These are phyloP conservation scores for Lunularia cruciata DNA, from an alignment of 225 moss, liverwort and hornwort species.

Conservation along the genomic window DNA sequence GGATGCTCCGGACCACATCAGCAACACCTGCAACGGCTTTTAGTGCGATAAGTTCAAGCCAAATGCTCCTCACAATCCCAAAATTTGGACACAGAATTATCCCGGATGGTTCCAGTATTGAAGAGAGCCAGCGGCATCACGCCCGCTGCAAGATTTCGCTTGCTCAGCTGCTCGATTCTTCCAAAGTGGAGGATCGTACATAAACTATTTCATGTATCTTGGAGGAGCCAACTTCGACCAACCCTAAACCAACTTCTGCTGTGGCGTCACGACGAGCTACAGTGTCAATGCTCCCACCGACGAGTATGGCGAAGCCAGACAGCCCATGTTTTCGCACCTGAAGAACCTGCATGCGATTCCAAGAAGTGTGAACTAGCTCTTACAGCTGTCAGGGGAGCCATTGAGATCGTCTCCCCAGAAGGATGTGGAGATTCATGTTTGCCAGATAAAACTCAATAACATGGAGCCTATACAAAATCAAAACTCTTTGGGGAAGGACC, in stretches of 20 bases:
- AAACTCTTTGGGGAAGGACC: not conserved
- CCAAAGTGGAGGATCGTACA: slow-evolving; percentile 70
- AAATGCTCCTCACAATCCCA: slow-evolving; percentile 59
- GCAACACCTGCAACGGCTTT: slow-evolving; percentile 85
- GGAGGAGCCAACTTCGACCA: slow-evolving; percentile 92
- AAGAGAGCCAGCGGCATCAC: slow-evolving; percentile 52
- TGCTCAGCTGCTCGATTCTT: slow-evolving; percentile 80
- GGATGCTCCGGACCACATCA: slow-evolving; percentile 53
- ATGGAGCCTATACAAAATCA: not conserved
- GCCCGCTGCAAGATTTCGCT: slow-evolving; percentile 78
- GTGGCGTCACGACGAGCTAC: slow-evolving; percentile 77
- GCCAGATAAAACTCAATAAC: not conserved
- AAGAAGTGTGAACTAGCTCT: slow-evolving; percentile 61
- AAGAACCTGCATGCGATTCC: slow-evolving; percentile 65
- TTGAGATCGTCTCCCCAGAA: not conserved
- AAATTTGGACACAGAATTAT: slow-evolving; percentile 91
- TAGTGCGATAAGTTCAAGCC: slow-evolving; percentile 80
- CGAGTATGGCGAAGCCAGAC: slow-evolving; percentile 68
- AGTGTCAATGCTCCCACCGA: slow-evolving; percentile 82
- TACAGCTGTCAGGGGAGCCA: slow-evolving; percentile 46
- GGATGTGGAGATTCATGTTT: slow-evolving; percentile 1
- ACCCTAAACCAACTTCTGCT: slow-evolving; percentile 73
- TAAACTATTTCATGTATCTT: slow-evolving; percentile 92
- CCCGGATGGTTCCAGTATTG: slow-evolving; percentile 87
- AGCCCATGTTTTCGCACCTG: slow-evolving; percentile 81